Percentiles rank a stretch among this genome's conserved stretches.
Evolutionary conservation across 2,329 filamentous ascomycete species (phyloP).

Genomic region (Botrytis tulipae): DNA sequence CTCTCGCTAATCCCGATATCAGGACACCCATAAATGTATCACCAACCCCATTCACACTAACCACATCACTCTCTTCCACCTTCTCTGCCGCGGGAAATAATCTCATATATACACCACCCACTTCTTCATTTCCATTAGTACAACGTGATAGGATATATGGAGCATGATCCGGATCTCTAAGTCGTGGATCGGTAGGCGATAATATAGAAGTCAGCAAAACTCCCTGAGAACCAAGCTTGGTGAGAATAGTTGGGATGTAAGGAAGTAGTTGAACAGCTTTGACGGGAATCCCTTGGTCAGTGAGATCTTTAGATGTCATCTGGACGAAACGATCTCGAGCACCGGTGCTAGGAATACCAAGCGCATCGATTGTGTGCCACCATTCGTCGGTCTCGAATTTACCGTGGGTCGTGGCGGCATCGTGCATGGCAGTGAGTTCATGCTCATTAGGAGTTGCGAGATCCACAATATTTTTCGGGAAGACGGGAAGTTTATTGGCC

Average conservation of each 20-base stretch:
- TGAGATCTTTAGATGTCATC: constrained; percentile 64
- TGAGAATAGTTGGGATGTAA: constrained; percentile 79
- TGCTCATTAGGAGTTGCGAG: constrained; percentile 79
- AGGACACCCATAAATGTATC: constrained; percentile 89
- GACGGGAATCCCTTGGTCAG: constrained; percentile 79
- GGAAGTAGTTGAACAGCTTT: constrained; percentile 82
- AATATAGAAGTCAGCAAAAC: constrained; percentile 73
- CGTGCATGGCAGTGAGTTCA: constrained; percentile 79
- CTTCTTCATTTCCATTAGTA: constrained; percentile 48
- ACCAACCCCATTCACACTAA: constrained; percentile 91
- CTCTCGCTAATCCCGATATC: constrained; percentile 69
- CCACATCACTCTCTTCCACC: constrained; percentile 67
- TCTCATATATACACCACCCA: constrained; percentile 81
- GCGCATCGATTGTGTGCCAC: constrained; percentile 76
- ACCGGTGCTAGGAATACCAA: constrained; percentile 68
- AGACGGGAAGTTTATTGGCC: constrained; percentile 55
- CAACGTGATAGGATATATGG: constrained; percentile 70
- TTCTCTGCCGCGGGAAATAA: constrained; percentile 60
- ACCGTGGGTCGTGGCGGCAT: constrained; percentile 61
- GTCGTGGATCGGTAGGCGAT: constrained; percentile 61
- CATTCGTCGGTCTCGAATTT: constrained; percentile 70
- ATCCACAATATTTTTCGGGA: constrained; percentile 62
- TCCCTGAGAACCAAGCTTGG: constrained; percentile 67
- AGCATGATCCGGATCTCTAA: constrained; percentile 60
- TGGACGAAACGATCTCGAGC: constrained; percentile 69